Evolutionary conservation across 2,329 filamentous ascomycete species (phyloP), one percentile per base, ranked within the genome.

Genomic region (Epichloe typhina): DNA sequence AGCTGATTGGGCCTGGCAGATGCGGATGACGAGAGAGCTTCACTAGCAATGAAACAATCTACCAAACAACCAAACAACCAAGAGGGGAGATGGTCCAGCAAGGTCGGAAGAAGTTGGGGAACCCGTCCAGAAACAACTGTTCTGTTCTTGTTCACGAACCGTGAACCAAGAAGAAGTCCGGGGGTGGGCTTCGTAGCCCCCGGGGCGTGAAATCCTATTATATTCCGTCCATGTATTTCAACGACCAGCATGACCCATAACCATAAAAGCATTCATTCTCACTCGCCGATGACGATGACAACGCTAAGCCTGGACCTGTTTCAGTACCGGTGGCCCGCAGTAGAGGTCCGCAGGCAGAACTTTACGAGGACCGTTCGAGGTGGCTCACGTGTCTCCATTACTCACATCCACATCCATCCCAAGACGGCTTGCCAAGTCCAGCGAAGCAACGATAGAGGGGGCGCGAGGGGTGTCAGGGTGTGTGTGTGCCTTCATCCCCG

Each of bases 141-240:
- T 17, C 15, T 33, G 23, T 40, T 23, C 19, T 44, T 48, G 31
- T 19, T 31, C 26, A 31, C 36, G 23, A 48, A 26, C 6, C 23
- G 23, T 26, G 23, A 26, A 19, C 23, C 9, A 19, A 36, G 46
- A 36, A 45, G 51, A 53, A 53, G 51, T 49, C 51, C 51, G 53
- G 53, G 53, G 53, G 49, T 53, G 51, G 53, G 42, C 51, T 53
- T 47, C 35, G 35, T 6, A 48, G 45, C 35, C 36, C 43, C 44
- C 36, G 45, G 44, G 47, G 48, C 36, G 48, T 50, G 51, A 49
- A 50, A 44, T 46, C 17, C 39, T 52, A 50, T 52, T 52, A 52
- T 52, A 53, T 45, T 42, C 41, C 33, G 35, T 19, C 41, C 17
- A 17, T 17, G 17, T 15, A 46, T 40, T 37, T 39, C 46, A 39